Evolutionary conservation across 345 rosid genomes (phyloP), one percentile per base, ranked within the genome.

Genomic region (Raphanus sativus): DNA sequence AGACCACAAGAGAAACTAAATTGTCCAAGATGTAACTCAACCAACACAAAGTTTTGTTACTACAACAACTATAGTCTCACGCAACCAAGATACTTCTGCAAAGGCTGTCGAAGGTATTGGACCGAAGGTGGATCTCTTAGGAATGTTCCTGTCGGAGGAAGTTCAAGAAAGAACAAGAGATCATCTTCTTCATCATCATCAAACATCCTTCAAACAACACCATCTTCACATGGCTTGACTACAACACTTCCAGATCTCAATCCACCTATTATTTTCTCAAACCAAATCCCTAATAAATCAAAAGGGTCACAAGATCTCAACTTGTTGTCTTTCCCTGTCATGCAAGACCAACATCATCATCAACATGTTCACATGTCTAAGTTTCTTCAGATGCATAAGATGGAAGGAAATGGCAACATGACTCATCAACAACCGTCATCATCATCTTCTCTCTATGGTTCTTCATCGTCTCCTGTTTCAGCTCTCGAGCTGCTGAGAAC

Each of bases 401-500:
- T 48, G 17, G 55, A 48, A 36, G 75, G 75, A 62, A 80, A 42
- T 69, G 73, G 68, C n/a, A 74, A 56, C 75, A 69, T 73, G n/a
- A 29, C 69, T 62, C 78, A 62, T 33, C 76, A 73, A 24, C 69
- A 67, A 28, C 70, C 78, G 28, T 74, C 78, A 40, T 69, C 79
- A 21, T 50, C 81, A 11, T 73, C 81, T 16, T 67, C 81, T 59
- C 68, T 72, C 32, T 73, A 68, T 10, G 74, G 75, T 21, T 67
- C 78, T 34, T 74, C 82, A 0, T 79, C 82, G 9, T 62, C 82
- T 68, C 82, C 77, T 67, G 82, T 21, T 62, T 73, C 83, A 75
- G 83, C 83, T 26, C 75, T 80, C 33, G 79, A 70, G 63, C 76
- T 80, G 11, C 16, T 80, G 59, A 58, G 79, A 75, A 75, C 79